phyloP scores from a whole-genome alignment of 495 filamentous ascomycete species.

The Annulohypoxylon bovei region DNA sequence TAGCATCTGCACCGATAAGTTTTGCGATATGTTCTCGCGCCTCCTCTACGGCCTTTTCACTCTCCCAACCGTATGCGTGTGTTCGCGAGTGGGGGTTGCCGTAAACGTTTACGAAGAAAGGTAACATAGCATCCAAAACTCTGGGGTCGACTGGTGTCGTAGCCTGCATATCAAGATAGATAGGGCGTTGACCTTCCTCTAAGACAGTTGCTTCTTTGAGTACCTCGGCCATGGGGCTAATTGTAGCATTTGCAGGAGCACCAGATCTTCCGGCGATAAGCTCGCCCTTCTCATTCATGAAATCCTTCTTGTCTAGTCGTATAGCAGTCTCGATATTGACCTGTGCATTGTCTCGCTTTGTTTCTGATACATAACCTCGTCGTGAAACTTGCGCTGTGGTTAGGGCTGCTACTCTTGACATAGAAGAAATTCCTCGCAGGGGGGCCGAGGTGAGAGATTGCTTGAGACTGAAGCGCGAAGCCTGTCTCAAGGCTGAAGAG shows the following conservation, averaged over 20 bases:
- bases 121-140: conserved; percentile 96
- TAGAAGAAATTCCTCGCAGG: conserved; percentile 55
- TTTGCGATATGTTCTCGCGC: conserved; percentile 84
- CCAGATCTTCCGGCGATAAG: conserved; percentile 68
- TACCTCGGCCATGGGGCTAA: conserved; percentile 86
- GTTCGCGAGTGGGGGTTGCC: conserved; percentile 98
- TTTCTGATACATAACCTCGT: conserved; percentile 85
- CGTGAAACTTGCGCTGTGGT: conserved; percentile 40
- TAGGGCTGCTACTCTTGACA: conserved; percentile 56
- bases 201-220: conserved; percentile 92
- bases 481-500: conserved; percentile 79
- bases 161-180: conserved; percentile 98
- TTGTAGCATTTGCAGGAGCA: conserved; percentile 59
- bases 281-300: conserved; percentile 75
- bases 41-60: conserved; percentile 89
- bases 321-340: conserved; percentile 85
- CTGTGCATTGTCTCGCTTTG: conserved; percentile 80
- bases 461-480: conserved; percentile 73
- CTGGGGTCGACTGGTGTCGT: conserved; percentile 96
- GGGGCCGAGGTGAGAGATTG: conserved; percentile 58
- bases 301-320: conserved; percentile 81
- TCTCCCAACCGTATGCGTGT: conserved; percentile 99
- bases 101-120: conserved; percentile 91
- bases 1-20: conserved; percentile 92
- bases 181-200: conserved; percentile 92